Evolutionary conservation across 352 stramenopile genomes (phyloP), one percentile per base, ranked within the genome.

Genomic region (Saprolegnia parasitica): DNA sequence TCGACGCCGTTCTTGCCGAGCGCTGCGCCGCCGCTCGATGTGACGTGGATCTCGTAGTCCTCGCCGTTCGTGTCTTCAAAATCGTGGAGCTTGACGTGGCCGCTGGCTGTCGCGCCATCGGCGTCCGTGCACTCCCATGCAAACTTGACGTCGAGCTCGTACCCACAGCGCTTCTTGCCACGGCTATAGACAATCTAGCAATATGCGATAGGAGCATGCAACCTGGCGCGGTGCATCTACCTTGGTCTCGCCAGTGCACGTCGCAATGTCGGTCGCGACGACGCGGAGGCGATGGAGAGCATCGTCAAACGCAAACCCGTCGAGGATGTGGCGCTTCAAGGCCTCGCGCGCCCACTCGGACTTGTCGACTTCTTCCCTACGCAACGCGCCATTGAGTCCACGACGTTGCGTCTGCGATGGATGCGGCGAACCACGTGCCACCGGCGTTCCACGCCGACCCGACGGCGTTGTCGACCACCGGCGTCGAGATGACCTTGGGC

Each of bases 11-110:
- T 90, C 29, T 80, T 84, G 26, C 82, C 80, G 5, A 77, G 54
- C 13, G 78, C 75, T 37, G 77, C 77, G 61, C 52, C 79, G 15
- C 79, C 77, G 26, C 84, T 73, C 0, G 73, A 71, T 23, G 79
- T 87, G 26, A 94, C 77, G 10, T 80, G 67, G 47, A 93, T 75
- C 70, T 93, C 83, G 63, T 85, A 94, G 21, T 94, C 86, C 35
- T 93, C 86, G 21, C 84, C 83, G 67, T 71, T 89, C 67, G 79
- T 93, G 75, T 94, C 86, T 57, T 94, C 86, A 71, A 94, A 94
- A 75, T 93, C 86, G 62, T 91, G 81, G 37, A 94, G 71, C 73
- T 94, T 83, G 20, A 94, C 76, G 58, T 90, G 74, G 32, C 86
- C 86, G 39, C 77, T 79, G 20, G 88, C 77, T n/a, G 55, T 45